Evolutionary conservation across 768 basidiomycete species (phyloP).

Genomic region (Boletus edulis): DNA sequence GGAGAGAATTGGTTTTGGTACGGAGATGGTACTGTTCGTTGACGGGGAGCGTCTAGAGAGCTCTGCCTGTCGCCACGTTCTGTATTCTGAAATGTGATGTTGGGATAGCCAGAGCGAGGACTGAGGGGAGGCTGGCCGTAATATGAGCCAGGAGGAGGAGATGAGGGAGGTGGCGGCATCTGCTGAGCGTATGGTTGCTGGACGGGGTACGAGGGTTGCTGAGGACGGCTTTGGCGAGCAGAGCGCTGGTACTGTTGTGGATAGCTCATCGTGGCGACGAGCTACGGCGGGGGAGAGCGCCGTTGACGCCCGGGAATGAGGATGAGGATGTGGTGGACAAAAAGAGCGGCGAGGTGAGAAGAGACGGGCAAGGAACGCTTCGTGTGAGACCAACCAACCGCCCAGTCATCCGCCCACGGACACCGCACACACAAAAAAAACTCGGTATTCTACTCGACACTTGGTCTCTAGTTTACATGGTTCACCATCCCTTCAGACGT

Average conservation of each 20-base stretch:
- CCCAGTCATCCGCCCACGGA: constrained; percentile 16
- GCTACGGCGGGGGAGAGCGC: not conserved
- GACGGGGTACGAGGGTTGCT: constrained; percentile 37
- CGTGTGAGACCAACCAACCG: constrained; percentile 10
- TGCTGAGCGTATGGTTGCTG: constrained; percentile 23
- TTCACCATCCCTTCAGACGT: not conserved
- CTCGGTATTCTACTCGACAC: not conserved
- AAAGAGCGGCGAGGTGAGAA: constrained; percentile 21
- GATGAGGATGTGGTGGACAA: not conserved
- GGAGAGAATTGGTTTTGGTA: constrained; percentile 48
- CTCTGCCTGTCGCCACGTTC: constrained; percentile 70
- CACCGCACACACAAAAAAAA: too few species aligned
- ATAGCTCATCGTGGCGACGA: constrained; percentile 29
- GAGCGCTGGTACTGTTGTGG: constrained; percentile 43
- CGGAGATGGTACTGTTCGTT: constrained; percentile 42
- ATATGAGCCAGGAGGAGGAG: constrained; percentile 12
- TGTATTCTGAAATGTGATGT: constrained; percentile 65
- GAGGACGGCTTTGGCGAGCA: constrained; percentile 28
- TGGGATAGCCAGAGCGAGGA: constrained; percentile 27
- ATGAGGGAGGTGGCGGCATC: constrained; percentile 12
- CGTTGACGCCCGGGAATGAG: not conserved
- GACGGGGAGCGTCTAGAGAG: constrained; percentile 54
- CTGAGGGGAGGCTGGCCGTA: constrained; percentile 19
- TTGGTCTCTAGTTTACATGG: constrained; percentile 1
- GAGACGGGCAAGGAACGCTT: not conserved